Conservation (phyloP, 2,329 filamentous ascomycete species). For the Didymella arachidicola region DNA sequence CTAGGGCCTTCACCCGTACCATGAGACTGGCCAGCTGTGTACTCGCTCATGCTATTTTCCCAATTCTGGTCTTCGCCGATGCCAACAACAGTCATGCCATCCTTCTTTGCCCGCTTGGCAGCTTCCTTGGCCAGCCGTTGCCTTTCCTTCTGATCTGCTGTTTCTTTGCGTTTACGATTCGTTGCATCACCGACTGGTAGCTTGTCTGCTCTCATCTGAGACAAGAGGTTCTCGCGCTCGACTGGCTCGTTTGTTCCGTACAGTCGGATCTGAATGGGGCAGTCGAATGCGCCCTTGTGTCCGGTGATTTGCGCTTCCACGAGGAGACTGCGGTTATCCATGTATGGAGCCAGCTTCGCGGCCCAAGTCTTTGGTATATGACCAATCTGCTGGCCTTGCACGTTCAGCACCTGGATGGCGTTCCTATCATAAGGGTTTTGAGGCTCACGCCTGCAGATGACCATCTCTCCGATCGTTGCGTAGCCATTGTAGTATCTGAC, state of each 20-base stretch:
- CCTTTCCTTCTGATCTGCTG: slow-evolving; percentile 64
- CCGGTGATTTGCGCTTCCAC: slow-evolving; percentile 76
- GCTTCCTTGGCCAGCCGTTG: slow-evolving; percentile 56
- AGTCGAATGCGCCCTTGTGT: slow-evolving; percentile 71
- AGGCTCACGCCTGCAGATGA: slow-evolving; percentile 65
- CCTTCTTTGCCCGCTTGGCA: slow-evolving; percentile 42
- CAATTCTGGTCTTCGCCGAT: slow-evolving; percentile 40
- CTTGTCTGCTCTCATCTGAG: slow-evolving; percentile 68
- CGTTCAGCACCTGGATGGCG: slow-evolving; percentile 81
- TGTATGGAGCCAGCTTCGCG: slow-evolving; percentile 74
- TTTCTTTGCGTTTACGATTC: slow-evolving; percentile 59
- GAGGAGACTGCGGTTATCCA: slow-evolving; percentile 63
- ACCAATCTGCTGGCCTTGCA: slow-evolving; percentile 77
- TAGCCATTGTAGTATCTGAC: slow-evolving; percentile 53
- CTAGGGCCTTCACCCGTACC: slow-evolving; percentile 53
- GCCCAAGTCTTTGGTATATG: slow-evolving; percentile 75
- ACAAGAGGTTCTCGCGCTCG: slow-evolving; percentile 64
- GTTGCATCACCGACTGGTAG: slow-evolving; percentile 59
- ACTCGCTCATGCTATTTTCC: slow-evolving; percentile 39
- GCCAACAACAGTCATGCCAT: slow-evolving; percentile 44
- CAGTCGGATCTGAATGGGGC: slow-evolving; percentile 72
- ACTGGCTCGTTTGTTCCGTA: slow-evolving; percentile 70
- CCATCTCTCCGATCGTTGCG: slow-evolving; percentile 48
- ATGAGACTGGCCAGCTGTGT: slow-evolving; percentile 35
- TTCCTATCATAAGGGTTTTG: slow-evolving; percentile 66